These are phyloP conservation scores for Stephania yunnanensis DNA, from an alignment of 164 flowering plant genomes.

Conservation along the genomic window DNA sequence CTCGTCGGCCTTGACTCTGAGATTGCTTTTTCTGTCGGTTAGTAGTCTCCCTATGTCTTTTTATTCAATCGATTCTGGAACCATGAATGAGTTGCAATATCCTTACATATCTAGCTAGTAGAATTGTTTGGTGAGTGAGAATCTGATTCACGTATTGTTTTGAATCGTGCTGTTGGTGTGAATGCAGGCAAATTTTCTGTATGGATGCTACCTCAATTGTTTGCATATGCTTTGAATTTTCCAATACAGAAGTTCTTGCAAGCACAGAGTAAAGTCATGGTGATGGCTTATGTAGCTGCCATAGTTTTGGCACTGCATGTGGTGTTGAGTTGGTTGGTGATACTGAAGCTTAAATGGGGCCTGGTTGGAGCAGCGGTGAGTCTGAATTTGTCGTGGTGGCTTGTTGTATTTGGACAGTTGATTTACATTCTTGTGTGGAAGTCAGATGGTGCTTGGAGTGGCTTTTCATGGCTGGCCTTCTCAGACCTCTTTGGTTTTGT, in stretches of 20 bases:
- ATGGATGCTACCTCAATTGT: conserved; percentile 62
- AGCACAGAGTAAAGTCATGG: background rate
- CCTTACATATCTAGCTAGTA: too few species aligned
- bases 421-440: conserved; percentile 47
- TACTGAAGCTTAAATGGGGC: conserved; percentile 43
- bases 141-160: too few species aligned
- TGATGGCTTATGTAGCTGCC: conserved; percentile 5
- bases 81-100: background rate
- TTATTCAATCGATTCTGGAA: background rate
- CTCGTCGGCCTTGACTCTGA: conserved; percentile 39
- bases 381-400: conserved; percentile 42
- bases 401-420: conserved; percentile 30
- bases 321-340: conserved; percentile 51
- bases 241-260: conserved; percentile 31
- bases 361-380: conserved; percentile 50
- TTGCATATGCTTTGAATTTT: conserved; percentile 53
- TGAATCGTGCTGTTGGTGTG: background rate
- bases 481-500: conserved; percentile 13
- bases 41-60: background rate
- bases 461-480: conserved; percentile 60
- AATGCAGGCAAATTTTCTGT: conserved; percentile 46
- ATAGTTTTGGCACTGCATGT: conserved; percentile 41
- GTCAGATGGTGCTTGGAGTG: conserved; percentile 61
- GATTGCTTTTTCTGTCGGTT: conserved; percentile 40
- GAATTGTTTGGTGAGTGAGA: too few species aligned